Percentiles rank a stretch among this genome's conserved stretches.
These are phyloP conservation scores for Naganishia vaughanmartiniae DNA, from an alignment of 768 basidiomycete genomes.

Conservation along the genomic window DNA sequence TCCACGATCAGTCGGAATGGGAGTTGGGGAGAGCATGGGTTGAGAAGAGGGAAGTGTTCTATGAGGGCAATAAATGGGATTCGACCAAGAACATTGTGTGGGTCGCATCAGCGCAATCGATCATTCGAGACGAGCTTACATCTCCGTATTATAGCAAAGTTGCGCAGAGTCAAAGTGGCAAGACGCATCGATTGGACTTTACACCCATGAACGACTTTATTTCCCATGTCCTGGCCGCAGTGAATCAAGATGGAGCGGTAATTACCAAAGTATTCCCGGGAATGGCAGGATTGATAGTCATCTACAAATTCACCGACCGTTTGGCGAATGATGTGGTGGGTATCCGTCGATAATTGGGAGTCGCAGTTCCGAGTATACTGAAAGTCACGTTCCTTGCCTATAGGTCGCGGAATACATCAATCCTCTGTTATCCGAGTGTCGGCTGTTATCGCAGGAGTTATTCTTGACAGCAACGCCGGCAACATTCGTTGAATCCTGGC, in stretches of 20 bases:
- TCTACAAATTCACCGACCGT: conserved; percentile 68
- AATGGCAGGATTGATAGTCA: conserved; percentile 69
- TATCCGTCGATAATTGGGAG: background rate
- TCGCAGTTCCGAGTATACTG: background rate
- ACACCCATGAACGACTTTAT: conserved; percentile 93
- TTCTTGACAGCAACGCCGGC: conserved; percentile 86
- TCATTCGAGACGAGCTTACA: background rate
- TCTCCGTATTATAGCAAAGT: background rate
- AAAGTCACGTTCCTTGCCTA: background rate
- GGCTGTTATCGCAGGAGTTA: conserved; percentile 64
- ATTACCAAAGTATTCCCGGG: conserved; percentile 85
- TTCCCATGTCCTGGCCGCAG: conserved; percentile 62
- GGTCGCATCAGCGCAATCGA: conserved; percentile 25
- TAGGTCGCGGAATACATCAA: conserved; percentile 85
- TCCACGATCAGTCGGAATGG: conserved; percentile 60
- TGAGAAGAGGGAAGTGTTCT: conserved; percentile 91
- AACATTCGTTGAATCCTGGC: conserved; percentile 81
- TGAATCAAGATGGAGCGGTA: conserved; percentile 71
- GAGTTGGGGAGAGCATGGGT: conserved; percentile 94
- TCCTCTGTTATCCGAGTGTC: conserved; percentile 70
- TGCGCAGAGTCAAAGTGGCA: conserved; percentile 13
- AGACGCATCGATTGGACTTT: conserved; percentile 68
- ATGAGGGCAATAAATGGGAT: conserved; percentile 75
- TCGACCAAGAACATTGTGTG: conserved; percentile 67
- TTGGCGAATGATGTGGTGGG: conserved; percentile 72